Base-by-base conservation (phyloP, 2,329 filamentous ascomycete species). In the Pestalotiopsis sp. region DNA sequence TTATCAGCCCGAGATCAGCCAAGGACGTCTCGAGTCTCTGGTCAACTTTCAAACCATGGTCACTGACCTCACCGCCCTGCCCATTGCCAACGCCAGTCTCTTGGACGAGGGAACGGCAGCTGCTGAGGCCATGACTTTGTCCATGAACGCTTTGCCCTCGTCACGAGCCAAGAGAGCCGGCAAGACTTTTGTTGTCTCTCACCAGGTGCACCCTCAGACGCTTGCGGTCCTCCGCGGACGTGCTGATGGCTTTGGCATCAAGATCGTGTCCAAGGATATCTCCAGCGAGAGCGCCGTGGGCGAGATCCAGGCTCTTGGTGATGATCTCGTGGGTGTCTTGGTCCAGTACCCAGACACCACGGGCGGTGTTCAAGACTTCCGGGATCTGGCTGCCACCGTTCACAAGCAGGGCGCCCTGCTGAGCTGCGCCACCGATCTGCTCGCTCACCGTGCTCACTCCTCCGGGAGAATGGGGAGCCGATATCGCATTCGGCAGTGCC, bases 11-110 rank as follows among this genome's bases (percentile, higher is more conserved):
- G 95, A 98, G 83, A 97, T 98, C 84, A 97, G 94, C 79, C 95
- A 98, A 83, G 95, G 95, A 45, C 91, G 95, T 67, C 83, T 98
- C 71, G 94, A 98, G 85, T 97, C 94, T 5, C 84, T 98, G 66
- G 85, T 98, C 71, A 98, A 98, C 85, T 98, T 94, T 84, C 95
- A 98, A 85, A 98, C 95, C 20, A 86, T 98, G 84, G 92, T 97
- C 9, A 90, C 91, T 2, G 95, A 98, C 78, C 84, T 98, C 72
- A 98, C 95, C 0, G 94, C 89, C 1, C 87, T 98, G 38, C 89
- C 93, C 25, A 94, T 98, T 72, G 90, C 95, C 70, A 98, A 98
- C 84, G 94, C 95, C 56, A 97, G 94, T 59, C 86, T 98, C 63
- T 84, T 98, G 57, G 95, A 98, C 75, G 95, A 98, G 82, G 91